Conservation (phyloP, 2,329 filamentous ascomycete genomes). For the Diaporthe velutina region DNA sequence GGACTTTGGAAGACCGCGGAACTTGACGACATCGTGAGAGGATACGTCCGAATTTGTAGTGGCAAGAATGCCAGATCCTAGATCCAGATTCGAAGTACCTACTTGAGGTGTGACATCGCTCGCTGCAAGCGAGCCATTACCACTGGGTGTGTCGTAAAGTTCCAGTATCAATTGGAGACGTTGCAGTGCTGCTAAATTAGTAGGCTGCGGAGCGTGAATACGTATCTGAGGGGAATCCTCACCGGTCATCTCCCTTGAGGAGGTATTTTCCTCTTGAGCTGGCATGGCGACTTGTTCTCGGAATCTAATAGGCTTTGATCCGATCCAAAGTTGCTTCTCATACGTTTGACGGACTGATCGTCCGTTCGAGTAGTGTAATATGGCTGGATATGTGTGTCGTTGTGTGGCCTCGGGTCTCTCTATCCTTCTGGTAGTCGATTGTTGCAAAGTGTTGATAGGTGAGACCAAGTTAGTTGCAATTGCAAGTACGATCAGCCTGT, state of each 20-base stretch:
- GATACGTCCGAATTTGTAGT: too few species aligned
- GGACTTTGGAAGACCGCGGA: background rate
- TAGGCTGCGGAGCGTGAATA: background rate
- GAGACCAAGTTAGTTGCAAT: too few species aligned
- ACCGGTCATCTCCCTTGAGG: background rate
- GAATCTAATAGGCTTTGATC: background rate
- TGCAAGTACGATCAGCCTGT: too few species aligned
- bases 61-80: background rate
- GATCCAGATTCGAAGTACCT: background rate
- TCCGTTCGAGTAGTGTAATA: background rate
- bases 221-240: background rate
- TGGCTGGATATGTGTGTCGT: background rate
- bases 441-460: background rate
- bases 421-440: background rate
- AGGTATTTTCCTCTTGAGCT: background rate
- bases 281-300: background rate
- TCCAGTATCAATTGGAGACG: background rate
- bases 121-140: background rate
- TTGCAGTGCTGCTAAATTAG: background rate
- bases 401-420: background rate
- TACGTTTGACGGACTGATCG: too few species aligned
- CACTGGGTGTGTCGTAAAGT: rapidly evolving
- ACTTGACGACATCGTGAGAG: background rate
- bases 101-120: background rate
- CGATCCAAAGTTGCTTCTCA: background rate